Percentiles rank a stretch among this genome's conserved stretches.
Conservation (phyloP, 495 filamentous ascomycete species). For the Delitschia confertaspora region DNA sequence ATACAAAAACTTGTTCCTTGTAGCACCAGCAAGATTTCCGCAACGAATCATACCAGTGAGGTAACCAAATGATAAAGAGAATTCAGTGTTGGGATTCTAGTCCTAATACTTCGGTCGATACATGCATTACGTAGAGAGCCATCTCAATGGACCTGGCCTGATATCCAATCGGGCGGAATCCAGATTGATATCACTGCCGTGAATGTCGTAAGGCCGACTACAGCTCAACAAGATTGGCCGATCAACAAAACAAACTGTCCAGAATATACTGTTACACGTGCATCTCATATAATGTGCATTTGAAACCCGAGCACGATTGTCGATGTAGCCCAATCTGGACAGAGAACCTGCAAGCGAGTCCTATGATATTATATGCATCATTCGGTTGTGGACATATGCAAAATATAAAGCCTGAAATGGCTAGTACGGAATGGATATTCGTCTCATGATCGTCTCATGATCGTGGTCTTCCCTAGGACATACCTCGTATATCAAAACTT, state of each 20-base stretch:
- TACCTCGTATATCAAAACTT: slow-evolving; percentile 17
- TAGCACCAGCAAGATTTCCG: slow-evolving; percentile 9
- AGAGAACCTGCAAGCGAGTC: slow-evolving; percentile 15
- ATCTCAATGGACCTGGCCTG: slow-evolving; percentile 2
- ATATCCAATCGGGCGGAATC: slow-evolving; percentile 9
- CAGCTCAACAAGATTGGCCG: slow-evolving; percentile 22
- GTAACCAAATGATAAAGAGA: background rate
- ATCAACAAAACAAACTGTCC: slow-evolving; percentile 16
- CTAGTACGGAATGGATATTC: too few species aligned
- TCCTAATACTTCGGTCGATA: slow-evolving; percentile 3
- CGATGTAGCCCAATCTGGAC: slow-evolving; percentile 24
- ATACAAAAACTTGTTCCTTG: slow-evolving; percentile 17
- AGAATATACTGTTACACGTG: slow-evolving; percentile 25
- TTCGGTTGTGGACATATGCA: slow-evolving; percentile 15
- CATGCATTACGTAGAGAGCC: background rate
- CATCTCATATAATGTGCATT: slow-evolving; percentile 3
- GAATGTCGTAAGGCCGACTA: slow-evolving; percentile 18
- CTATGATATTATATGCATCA: slow-evolving; percentile 20
- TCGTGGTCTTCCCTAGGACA: background rate
- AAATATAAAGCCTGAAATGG: slow-evolving; percentile 13
- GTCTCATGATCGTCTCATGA: background rate
- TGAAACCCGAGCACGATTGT: slow-evolving; percentile 12
- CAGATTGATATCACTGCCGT: slow-evolving; percentile 14
- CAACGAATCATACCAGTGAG: slow-evolving; percentile 12
- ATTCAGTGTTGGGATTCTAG: slow-evolving; percentile 3